Conservation (phyloP, 23 red algal species). For the Pyropia yezoensis region DNA sequence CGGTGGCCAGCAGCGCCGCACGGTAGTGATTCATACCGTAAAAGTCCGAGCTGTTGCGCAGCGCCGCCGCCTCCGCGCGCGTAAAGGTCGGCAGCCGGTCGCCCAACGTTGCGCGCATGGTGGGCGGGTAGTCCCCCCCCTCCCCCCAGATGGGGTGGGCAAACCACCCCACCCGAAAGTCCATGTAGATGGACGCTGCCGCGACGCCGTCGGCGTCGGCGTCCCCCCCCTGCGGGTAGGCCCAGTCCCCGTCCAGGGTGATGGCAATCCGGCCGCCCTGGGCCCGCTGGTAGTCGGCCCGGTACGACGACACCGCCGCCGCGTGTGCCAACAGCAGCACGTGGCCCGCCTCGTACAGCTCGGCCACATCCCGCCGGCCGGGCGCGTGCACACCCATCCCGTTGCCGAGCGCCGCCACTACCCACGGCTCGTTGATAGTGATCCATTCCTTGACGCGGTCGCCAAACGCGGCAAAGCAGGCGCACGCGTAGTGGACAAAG, state of each 20-base stretch:
- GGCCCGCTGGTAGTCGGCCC: slow-evolving; percentile 17
- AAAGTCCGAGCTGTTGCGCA: slow-evolving; percentile 42
- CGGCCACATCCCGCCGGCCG: slow-evolving; percentile 9
- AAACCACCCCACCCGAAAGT: slow-evolving; percentile 56
- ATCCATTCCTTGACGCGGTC: slow-evolving; percentile 49
- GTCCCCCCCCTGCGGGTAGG: slow-evolving; percentile 13
- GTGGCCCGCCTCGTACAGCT: slow-evolving; percentile 39
- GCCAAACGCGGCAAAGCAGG: slow-evolving; percentile 56
- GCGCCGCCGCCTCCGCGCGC: slow-evolving; percentile 18
- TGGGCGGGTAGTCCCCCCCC: slow-evolving; percentile 33
- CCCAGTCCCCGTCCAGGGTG: slow-evolving; percentile 32
- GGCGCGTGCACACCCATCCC: slow-evolving; percentile 45
- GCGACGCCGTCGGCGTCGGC: too few relatives aligned
- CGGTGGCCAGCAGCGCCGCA: background rate
- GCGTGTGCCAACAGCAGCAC: slow-evolving; percentile 43
- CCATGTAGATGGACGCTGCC: slow-evolving; percentile 16
- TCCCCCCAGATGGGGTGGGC: slow-evolving; percentile 29
- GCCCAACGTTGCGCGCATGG: slow-evolving; percentile 18
- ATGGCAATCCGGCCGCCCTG: slow-evolving; percentile 45
- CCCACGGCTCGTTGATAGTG: slow-evolving; percentile 63
- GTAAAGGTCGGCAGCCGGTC: slow-evolving; percentile 28
- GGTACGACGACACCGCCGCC: slow-evolving; percentile 34
- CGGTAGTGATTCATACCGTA: slow-evolving; percentile 56
- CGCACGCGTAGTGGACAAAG: slow-evolving; percentile 35
- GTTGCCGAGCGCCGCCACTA: slow-evolving; percentile 26